Evolutionary conservation across 148 eudicot genomes (phyloP), one percentile per base, ranked within the genome.

Genomic region (Persicaria maculosa): DNA sequence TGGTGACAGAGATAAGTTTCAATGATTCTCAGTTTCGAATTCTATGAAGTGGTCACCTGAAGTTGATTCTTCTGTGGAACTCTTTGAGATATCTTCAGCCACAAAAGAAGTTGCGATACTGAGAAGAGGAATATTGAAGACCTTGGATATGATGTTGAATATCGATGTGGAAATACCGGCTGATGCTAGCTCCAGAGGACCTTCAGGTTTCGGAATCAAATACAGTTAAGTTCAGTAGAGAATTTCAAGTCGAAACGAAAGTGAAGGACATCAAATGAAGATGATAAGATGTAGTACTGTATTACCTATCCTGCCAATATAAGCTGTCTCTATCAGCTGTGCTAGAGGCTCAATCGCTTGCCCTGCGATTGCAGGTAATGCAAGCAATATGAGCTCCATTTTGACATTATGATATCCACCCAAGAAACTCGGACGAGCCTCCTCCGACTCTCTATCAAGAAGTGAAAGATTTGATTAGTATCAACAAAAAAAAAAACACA

Each of bases 251-350:
- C 40, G 40, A 31, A 31, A 31, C 3, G 40, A 31, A 31, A 31
- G 40, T 31, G 43, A 31, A 62, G 44, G 44, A 62, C 25, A 17
- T 58, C 9, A 58, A 58, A n/a, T 5, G 20, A 54, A 11, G 14
- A 61, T 31, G 17, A 64, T 46, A 36, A 36, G n/a, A 36, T 64
- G 17, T 40, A 36, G 46, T 43, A 10, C 40, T 48, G 3, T 48
- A 17, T 84, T 79, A 94, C 97, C 98, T 81, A 95, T 70, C 79
- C 93, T 81, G 73, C 98, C 98, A 86, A 95, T 92, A 81, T 79
- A 95, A 80, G 92, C 93, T 47, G 98, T 92, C 91, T 95, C 98
- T 96, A 95, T 86, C 72, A 92, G 79, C 80, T 95, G 98, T 16
- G 93, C 86, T 61, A 95, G 47, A 15, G 98, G 98, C 59, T 95